Conservation (phyloP, 2,329 filamentous ascomycete species). For the Lachnellula suecica region DNA sequence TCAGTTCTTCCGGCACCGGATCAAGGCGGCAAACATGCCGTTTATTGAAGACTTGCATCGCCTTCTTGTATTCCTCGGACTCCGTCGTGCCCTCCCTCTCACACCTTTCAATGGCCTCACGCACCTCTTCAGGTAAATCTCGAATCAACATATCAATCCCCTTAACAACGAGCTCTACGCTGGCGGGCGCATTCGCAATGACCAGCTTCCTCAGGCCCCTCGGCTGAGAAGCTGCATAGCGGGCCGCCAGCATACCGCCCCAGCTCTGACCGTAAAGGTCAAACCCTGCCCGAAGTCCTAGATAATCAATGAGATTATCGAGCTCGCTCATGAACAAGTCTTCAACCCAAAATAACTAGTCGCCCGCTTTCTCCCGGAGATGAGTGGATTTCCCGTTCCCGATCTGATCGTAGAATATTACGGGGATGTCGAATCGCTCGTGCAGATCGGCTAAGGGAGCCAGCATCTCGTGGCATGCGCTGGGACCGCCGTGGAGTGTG, state of each 20-base stretch:
- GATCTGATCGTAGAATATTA: slow-evolving; percentile 55
- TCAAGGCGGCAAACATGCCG: slow-evolving; percentile 18
- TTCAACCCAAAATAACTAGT: slow-evolving; percentile 45
- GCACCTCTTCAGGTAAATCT: slow-evolving; percentile 24
- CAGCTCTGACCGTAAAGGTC: slow-evolving; percentile 50
- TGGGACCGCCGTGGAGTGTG: slow-evolving; percentile 45
- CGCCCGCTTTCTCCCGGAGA: slow-evolving; percentile 43
- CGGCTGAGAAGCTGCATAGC: slow-evolving; percentile 40
- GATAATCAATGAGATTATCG: slow-evolving; percentile 43
- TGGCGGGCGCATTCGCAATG: slow-evolving; percentile 31
- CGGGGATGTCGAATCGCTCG: slow-evolving; percentile 40
- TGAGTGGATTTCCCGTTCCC: slow-evolving; percentile 50
- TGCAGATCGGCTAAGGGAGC: slow-evolving; percentile 39
- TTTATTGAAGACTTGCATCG: slow-evolving; percentile 18
- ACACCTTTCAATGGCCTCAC: slow-evolving; percentile 18
- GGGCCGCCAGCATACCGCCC: slow-evolving; percentile 50
- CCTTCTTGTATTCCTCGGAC: slow-evolving; percentile 18
- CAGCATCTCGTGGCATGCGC: slow-evolving; percentile 44
- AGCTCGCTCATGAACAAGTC: slow-evolving; percentile 49
- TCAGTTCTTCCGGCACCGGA: slow-evolving; percentile 20
- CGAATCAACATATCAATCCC: slow-evolving; percentile 20
- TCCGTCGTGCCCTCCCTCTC: slow-evolving; percentile 18
- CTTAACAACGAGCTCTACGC: slow-evolving; percentile 27
- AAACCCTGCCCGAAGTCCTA: slow-evolving; percentile 39
- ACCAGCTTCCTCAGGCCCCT: slow-evolving; percentile 39